phyloP scores from a whole-genome alignment of 257 asterid species.

The Solanum phureja region DNA sequence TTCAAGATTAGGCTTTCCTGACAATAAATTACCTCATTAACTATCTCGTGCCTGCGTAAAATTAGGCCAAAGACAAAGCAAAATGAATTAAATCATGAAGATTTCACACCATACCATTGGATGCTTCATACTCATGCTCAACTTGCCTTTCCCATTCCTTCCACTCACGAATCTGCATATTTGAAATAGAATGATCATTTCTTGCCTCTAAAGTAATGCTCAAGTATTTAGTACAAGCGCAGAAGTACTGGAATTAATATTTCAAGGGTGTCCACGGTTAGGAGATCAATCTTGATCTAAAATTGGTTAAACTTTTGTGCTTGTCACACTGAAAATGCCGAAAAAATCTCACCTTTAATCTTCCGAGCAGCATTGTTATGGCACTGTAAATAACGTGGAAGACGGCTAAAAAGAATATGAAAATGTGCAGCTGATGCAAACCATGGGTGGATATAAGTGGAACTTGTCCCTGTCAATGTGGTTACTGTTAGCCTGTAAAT shows the following conservation, averaged over 20 bases:
- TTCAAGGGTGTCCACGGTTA: not conserved
- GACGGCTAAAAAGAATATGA: constrained; percentile 78
- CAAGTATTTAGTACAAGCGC: too few relatives aligned
- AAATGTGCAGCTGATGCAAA: constrained; percentile 76
- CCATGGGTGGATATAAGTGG: constrained; percentile 60
- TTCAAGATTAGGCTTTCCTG: not conserved
- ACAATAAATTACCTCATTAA: not conserved
- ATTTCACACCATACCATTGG: constrained; percentile 30
- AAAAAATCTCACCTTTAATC: constrained; percentile 43
- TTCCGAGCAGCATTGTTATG: constrained; percentile 60
- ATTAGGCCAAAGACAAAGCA: not conserved
- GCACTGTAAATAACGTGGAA: constrained; percentile 67
- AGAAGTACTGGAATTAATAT: not conserved
- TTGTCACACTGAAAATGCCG: not conserved
- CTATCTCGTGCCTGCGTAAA: not conserved
- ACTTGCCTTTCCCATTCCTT: constrained; percentile 69
- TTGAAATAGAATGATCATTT: not conserved
- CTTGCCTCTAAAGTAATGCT: not conserved
- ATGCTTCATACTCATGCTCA: constrained; percentile 18
- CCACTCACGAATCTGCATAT: constrained; percentile 81
- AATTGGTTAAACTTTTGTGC: not conserved
- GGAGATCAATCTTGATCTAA: not conserved
- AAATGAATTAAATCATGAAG: not conserved
- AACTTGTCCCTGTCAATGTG: constrained; percentile 39
- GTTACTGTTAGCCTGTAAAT: not conserved